Conservation (phyloP, 257 asterid genomes). For the Nicotiana noctiflora region DNA sequence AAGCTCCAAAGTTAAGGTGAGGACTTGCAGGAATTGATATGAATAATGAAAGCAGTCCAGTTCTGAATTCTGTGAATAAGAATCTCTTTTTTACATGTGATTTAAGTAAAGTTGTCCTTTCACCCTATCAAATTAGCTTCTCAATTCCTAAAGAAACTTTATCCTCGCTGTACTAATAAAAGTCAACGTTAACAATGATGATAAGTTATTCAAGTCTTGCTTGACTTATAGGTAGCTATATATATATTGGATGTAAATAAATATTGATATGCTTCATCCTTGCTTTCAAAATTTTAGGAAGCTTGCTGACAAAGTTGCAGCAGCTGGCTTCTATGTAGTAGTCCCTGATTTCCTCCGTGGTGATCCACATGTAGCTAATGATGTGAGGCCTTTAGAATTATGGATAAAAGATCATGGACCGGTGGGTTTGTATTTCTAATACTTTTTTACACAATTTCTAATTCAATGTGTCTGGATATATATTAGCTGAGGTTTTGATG, state of each 20-base stretch:
- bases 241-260: not conserved
- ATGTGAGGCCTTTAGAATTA: constrained; percentile 12
- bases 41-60: not conserved
- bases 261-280: not conserved
- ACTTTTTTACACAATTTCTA: not conserved
- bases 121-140: not conserved
- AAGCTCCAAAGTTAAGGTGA: constrained; percentile 57
- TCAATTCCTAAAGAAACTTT: not conserved
- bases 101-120: not conserved
- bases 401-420: constrained; percentile 62
- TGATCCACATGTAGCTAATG: constrained; percentile 32
- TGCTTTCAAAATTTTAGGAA: constrained; percentile 27
- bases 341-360: constrained; percentile 59
- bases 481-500: not conserved
- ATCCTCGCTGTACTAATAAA: not conserved
- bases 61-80: not conserved
- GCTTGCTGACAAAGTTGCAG: constrained; percentile 61
- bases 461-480: not conserved
- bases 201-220: not conserved
- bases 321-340: constrained; percentile 49
- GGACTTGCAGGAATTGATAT: not conserved
- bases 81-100: not conserved
- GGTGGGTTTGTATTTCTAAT: constrained; percentile 26
- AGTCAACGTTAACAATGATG: not conserved
- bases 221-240: not conserved